Base-by-base conservation (phyloP, 164 flowering plant species). In the Vitis rotundifolia region DNA sequence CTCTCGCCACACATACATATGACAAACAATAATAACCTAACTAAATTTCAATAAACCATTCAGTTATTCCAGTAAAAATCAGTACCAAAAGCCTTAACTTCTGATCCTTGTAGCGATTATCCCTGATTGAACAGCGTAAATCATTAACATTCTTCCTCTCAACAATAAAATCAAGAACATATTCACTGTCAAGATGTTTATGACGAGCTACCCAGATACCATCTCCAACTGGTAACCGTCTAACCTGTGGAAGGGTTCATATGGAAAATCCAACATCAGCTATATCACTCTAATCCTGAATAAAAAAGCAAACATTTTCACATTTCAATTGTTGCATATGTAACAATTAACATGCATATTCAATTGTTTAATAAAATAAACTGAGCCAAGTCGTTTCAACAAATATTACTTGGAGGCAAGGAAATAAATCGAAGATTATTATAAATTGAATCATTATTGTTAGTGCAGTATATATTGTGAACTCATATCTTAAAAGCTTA, bases 131-230 rank as follows among this genome's bases (percentile, higher is more conserved):
- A 60, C 44, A 19, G 62, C 88, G 84, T 47, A 95, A 85, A 75
- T 95, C 99, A 76, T 89, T 92, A 65, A 95, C 87, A 4, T 82
- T 85, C 83, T 95, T 95, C 81, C 99, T 88, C 83, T 95, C 99
- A 50, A 95, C 98, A 79, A 95, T 88, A 77, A 91, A 93, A 81
- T 95, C 97, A 73, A 95, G 93, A 57, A 95, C 95, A 79, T 88
- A 91, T 81, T 95, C 99, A 55, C 52, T 76, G 11, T 64, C 76
- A 67, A 77, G 68, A 69, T 70, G 59, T 65, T 84, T 93, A 77
- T 93, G 91, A 66, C 89, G 91, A 68, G 97, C 99, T 73, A 93
- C 82, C 99, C 98, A 95, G 66, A 93, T 85, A 67, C 83, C 97
- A 90, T 95, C 99, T 65, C 99, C 99, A 75, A 95, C 90, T 52